These are phyloP conservation scores for Teratosphaeria viscida DNA, from an alignment of 2,329 filamentous ascomycete species.

Conservation along the genomic window DNA sequence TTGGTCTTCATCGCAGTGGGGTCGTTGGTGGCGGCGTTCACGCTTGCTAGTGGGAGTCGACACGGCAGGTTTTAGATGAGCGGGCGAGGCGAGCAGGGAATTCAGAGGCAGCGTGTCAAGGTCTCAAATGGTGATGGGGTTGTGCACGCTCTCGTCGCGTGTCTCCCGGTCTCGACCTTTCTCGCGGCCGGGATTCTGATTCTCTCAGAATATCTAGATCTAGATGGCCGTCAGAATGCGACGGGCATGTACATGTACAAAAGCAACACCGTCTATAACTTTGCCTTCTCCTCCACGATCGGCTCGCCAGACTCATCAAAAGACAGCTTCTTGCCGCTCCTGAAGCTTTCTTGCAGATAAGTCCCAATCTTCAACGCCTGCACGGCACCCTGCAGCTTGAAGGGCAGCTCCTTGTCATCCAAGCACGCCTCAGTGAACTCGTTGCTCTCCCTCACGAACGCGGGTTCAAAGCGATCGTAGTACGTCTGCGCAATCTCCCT, in stretches of 20 bases:
- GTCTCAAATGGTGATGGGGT: too few relatives aligned
- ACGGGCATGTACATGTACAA: too few relatives aligned
- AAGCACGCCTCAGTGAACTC: slow-evolving; percentile 52
- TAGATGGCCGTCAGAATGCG: too few relatives aligned
- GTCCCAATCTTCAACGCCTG: slow-evolving; percentile 51
- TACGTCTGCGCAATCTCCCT: slow-evolving; percentile 52
- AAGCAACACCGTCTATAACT: slow-evolving; percentile 1
- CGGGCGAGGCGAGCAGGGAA: too few relatives aligned
- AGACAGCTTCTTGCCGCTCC: slow-evolving; percentile 35
- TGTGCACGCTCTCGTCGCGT: too few relatives aligned
- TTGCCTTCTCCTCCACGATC: slow-evolving; percentile 22
- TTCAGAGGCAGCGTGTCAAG: too few relatives aligned
- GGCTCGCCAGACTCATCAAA: slow-evolving; percentile 47
- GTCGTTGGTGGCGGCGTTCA: too few relatives aligned
- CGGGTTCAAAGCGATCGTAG: slow-evolving; percentile 52
- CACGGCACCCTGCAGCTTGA: slow-evolving; percentile 48
- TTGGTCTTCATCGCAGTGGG: background rate
- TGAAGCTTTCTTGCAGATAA: slow-evolving; percentile 35
- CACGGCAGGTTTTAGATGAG: too few relatives aligned
- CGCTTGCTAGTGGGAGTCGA: too few relatives aligned
- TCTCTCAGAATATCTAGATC: too few relatives aligned
- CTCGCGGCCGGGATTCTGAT: too few relatives aligned
- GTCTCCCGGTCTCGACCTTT: too few relatives aligned
- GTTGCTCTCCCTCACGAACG: slow-evolving; percentile 53
- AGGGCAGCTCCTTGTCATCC: slow-evolving; percentile 44